phyloP scores from a whole-genome alignment of 2,329 filamentous ascomycete genomes.

The Fusarium nanum region DNA sequence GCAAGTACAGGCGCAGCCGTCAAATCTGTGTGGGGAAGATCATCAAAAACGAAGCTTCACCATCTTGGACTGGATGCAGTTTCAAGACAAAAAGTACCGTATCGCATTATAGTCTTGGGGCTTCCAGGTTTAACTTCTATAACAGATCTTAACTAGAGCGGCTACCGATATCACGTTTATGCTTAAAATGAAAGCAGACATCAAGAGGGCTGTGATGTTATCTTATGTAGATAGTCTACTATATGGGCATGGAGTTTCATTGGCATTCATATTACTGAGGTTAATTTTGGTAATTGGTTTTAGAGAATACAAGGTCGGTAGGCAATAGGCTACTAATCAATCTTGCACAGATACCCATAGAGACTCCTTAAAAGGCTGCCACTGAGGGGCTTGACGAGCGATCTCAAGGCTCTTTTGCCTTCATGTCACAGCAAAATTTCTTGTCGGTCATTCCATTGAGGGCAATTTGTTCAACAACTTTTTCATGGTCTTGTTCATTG shows the following conservation, averaged over 20 bases:
- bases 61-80: not conserved
- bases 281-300: not conserved
- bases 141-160: not conserved
- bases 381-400: too few species aligned
- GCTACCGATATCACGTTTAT: not conserved
- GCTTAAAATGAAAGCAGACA: not conserved
- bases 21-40: not conserved
- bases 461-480: not conserved
- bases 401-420: too few species aligned
- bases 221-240: not conserved
- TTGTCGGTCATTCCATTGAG: not conserved
- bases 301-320: not conserved
- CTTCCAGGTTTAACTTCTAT: not conserved
- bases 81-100: not conserved
- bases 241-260: not conserved
- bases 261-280: not conserved
- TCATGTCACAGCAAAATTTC: not conserved
- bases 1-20: not conserved
- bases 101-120: not conserved
- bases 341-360: too few species aligned
- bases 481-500: not conserved
- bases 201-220: not conserved
- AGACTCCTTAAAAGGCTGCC: too few species aligned
- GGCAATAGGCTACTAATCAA: too few species aligned
- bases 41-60: not conserved